Evolutionary conservation across 2,329 filamentous ascomycete genomes (phyloP).

Genomic region (Pseudopyrenochaeta lycopersici): DNA sequence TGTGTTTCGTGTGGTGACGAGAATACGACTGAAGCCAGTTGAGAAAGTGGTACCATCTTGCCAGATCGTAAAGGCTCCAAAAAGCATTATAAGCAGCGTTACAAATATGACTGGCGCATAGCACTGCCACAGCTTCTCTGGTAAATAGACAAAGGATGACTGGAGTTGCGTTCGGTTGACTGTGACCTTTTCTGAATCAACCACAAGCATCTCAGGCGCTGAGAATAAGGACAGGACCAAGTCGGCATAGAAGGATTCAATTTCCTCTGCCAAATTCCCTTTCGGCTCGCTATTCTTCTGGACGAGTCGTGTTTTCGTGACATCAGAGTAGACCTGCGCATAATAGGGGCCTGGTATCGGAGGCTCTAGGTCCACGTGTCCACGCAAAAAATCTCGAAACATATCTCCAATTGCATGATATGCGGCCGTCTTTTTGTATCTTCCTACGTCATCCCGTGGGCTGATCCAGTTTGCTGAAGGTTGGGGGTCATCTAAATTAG

Average conservation of each 20-base stretch:
- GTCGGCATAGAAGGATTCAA: conserved; percentile 44
- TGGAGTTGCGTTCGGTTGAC: conserved; percentile 34
- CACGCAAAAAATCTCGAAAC: conserved; percentile 42
- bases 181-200: conserved; percentile 15
- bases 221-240: conserved; percentile 48
- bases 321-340: conserved; percentile 39
- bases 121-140: conserved; percentile 42
- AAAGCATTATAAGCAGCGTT: conserved; percentile 35
- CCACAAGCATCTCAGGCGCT: conserved; percentile 42
- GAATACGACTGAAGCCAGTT: conserved; percentile 44
- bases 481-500: conserved; percentile 39
- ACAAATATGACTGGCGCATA: conserved; percentile 45
- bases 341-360: conserved; percentile 38
- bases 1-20: conserved; percentile 47
- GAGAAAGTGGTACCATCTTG: conserved; percentile 48
- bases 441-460: conserved; percentile 29
- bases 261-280: conserved; percentile 26
- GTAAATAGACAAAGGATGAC: conserved; percentile 44
- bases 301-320: conserved; percentile 56
- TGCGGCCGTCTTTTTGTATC: conserved; percentile 45
- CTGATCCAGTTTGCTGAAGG: conserved; percentile 36
- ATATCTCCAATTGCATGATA: conserved; percentile 46
- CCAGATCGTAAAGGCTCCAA: conserved; percentile 40
- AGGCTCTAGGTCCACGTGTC: conserved; percentile 40
- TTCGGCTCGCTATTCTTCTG: conserved; percentile 40